phyloP scores from a whole-genome alignment of 1,284 basidiomycete genomes.

The Sanguinoderma infundibulare region DNA sequence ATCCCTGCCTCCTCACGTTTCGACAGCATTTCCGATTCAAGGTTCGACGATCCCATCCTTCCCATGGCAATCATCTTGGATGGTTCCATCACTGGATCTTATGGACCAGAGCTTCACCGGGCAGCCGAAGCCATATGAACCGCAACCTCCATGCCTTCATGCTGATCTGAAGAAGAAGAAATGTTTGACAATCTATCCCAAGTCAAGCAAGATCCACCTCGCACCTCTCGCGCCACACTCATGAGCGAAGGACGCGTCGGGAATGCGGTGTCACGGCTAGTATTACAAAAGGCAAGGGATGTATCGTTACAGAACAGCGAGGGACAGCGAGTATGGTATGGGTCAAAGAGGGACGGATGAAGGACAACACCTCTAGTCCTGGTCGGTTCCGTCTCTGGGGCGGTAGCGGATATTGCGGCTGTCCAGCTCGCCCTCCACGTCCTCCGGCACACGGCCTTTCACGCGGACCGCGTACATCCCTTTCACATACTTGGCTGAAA shows the following conservation, averaged over 20 bases:
- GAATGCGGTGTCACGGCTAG: neutral
- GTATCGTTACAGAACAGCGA: neutral
- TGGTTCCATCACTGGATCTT: no score
- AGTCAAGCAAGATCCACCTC: no score
- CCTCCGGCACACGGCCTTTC: conserved; percentile 84
- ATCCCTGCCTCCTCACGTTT: no score
- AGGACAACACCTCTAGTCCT: conserved; percentile 47
- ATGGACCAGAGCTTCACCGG: no score
- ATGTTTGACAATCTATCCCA: no score
- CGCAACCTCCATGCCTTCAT: no score
- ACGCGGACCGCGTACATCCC: conserved; percentile 91
- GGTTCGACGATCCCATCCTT: no score
- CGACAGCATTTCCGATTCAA: no score
- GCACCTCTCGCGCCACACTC: neutral
- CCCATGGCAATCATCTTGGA: no score
- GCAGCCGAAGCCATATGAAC: no score
- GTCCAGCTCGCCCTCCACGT: conserved; percentile 81
- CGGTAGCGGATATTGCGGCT: conserved; percentile 81
- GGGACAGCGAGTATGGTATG: neutral
- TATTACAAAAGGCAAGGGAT: neutral
- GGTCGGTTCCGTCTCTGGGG: conserved; percentile 76
- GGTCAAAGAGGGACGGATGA: neutral
- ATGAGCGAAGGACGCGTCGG: neutral
- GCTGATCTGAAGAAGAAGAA: no score
- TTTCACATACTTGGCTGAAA: conserved; percentile 79